phyloP scores from a whole-genome alignment of 1,284 basidiomycete genomes.

The Ganoderma sp. region DNA sequence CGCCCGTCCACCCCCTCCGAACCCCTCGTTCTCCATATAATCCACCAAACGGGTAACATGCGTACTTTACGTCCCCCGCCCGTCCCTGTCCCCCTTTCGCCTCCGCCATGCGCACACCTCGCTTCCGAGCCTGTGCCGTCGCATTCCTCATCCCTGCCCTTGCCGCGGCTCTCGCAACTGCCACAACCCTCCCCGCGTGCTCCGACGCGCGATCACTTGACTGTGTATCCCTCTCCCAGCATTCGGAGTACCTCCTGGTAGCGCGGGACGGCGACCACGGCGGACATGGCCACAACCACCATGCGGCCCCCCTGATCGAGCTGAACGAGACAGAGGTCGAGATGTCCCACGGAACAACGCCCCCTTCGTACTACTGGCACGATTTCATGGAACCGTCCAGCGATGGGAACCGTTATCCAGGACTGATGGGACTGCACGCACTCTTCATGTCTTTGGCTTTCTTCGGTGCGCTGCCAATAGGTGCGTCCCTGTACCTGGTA shows the following conservation, averaged over 20 bases:
- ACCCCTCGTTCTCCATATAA: conserved; percentile 27
- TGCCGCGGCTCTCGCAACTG: conserved; percentile 34
- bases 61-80: conserved; percentile 26
- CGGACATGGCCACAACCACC: conserved; percentile 46
- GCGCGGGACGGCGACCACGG: conserved; percentile 44
- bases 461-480: conserved; percentile 75
- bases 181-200: conserved; percentile 29
- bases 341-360: conserved; percentile 66
- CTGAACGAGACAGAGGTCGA: conserved; percentile 79
- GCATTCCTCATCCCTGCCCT: conserved; percentile 43
- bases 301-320: conserved; percentile 56
- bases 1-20: conserved; percentile 25
- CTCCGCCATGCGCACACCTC: conserved; percentile 40
- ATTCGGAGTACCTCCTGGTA: conserved; percentile 28
- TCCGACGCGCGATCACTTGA: conserved; percentile 22
- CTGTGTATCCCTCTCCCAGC: conserved; percentile 23
- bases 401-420: conserved; percentile 56
- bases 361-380: conserved; percentile 79
- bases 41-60: conserved; percentile 7
- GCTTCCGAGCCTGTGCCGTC: conserved; percentile 36
- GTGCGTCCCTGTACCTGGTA: conserved; percentile 48
- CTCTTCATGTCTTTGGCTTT: conserved; percentile 76
- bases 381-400: conserved; percentile 65
- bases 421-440: conserved; percentile 70
- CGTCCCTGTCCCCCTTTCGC: conserved; percentile 32